phyloP scores from a whole-genome alignment of 2,329 filamentous ascomycete species.

The Xylaria arbuscula region DNA sequence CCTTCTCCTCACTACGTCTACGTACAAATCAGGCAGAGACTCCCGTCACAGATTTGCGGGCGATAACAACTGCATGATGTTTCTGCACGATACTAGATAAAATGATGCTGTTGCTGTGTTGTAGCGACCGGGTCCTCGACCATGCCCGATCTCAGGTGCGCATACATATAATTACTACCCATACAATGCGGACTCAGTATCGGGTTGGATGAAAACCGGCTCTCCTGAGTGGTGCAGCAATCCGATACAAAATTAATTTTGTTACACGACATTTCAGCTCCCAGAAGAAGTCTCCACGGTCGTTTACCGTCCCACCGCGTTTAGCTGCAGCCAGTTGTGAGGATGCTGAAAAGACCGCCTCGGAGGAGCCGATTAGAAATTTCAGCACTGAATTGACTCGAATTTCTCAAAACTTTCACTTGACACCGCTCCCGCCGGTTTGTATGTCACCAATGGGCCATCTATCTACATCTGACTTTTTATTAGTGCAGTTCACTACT shows the following conservation, averaged over 20 bases:
- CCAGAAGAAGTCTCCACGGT: neutral
- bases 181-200: neutral
- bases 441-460: too few species aligned
- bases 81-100: too few species aligned
- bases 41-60: neutral
- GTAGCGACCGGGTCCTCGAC: neutral
- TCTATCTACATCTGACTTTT: too few species aligned
- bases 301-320: neutral
- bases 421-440: too few species aligned
- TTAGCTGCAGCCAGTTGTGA: neutral
- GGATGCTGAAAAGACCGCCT: neutral
- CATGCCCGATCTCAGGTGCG: slow-evolving; percentile 7
- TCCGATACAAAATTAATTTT: slow-evolving; percentile 21
- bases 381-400: neutral
- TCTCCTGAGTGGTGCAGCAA: slow-evolving; percentile 32
- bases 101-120: neutral
- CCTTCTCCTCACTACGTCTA: too few species aligned
- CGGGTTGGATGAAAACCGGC: neutral
- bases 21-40: neutral
- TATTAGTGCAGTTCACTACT: too few species aligned
- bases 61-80: too few species aligned
- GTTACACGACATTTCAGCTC: slow-evolving; percentile 35
- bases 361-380: neutral
- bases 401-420: too few species aligned
- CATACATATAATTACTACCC: neutral